phyloP scores from a whole-genome alignment of 2,329 filamentous ascomycete species.

The Harringtonia aguacate region DNA sequence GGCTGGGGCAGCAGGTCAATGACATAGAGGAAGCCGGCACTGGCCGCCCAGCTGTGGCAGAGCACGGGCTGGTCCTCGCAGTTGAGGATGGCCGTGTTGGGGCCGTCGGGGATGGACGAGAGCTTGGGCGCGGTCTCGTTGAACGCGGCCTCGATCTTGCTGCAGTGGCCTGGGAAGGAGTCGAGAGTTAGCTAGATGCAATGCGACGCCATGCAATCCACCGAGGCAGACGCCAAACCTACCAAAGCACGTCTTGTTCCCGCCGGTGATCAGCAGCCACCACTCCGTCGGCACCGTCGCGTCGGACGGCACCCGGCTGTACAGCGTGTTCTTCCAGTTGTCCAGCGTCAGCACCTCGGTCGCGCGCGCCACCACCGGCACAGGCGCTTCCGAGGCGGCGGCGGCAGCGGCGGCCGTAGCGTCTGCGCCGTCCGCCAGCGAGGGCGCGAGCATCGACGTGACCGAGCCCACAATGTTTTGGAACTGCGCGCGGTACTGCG shows the following conservation, averaged over 20 bases:
- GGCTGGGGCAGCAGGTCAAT: constrained; percentile 57
- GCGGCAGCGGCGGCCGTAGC: constrained; percentile 33
- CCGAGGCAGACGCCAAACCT: constrained; percentile 16
- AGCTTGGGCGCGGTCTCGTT: constrained; percentile 56
- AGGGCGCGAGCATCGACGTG: constrained; percentile 28
- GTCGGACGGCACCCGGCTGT: constrained; percentile 46
- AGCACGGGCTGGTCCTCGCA: constrained; percentile 66
- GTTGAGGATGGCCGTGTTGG: constrained; percentile 59
- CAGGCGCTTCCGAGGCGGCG: not conserved
- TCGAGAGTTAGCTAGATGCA: no score
- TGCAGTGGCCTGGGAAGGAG: constrained; percentile 46
- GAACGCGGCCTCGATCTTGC: constrained; percentile 51
- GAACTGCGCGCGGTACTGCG: constrained; percentile 52
- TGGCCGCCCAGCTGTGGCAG: constrained; percentile 63
- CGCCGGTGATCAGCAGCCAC: constrained; percentile 63
- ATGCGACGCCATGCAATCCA: no score
- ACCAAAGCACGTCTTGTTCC: constrained; percentile 70
- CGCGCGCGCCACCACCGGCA: constrained; percentile 21
- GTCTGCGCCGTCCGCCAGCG: not conserved
- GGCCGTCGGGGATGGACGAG: constrained; percentile 46
- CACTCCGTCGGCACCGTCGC: constrained; percentile 60
- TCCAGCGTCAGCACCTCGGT: constrained; percentile 52
- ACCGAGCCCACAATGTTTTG: constrained; percentile 53
- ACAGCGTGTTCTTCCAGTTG: constrained; percentile 62
- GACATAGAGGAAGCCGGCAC: constrained; percentile 54